Percentiles rank a stretch among this genome's conserved stretches.
phyloP scores from a whole-genome alignment of 306 rosid species.

The Begonia masoniana region DNA sequence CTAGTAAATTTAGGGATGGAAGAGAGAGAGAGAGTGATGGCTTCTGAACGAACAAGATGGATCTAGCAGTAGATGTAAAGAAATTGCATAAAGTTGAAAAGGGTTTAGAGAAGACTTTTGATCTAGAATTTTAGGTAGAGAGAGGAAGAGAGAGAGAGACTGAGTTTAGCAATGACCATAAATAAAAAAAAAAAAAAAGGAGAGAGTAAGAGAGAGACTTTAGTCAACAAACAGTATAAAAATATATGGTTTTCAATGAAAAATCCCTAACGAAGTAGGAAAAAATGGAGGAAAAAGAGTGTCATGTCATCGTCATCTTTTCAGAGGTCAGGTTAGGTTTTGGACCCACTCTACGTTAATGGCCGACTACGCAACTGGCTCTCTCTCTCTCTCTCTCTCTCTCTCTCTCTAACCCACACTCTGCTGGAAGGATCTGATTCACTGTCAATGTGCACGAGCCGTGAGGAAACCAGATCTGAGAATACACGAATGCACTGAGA shows the following conservation, averaged over 20 bases:
- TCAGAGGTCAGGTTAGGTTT: constrained; percentile 33
- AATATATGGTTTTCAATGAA: background rate
- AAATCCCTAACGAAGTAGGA: background rate
- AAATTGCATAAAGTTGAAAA: constrained; percentile 55
- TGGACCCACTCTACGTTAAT: constrained; percentile 50
- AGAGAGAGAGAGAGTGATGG: constrained; percentile 11
- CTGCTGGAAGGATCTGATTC: too few relatives aligned
- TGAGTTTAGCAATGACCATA: too few relatives aligned
- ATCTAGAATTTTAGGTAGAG: constrained; percentile 37
- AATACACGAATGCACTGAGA: too few relatives aligned
- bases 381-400: constrained; percentile 8
- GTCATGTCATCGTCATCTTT: constrained; percentile 33
- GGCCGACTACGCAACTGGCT: constrained; percentile 35
- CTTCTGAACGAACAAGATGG: constrained; percentile 31
- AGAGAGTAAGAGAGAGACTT: background rate
- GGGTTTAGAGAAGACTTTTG: constrained; percentile 31
- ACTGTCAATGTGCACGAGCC: constrained; percentile 3
- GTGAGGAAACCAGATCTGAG: constrained; percentile 21
- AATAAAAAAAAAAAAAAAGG: too few relatives aligned
- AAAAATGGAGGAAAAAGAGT: background rate
- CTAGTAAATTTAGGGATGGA: background rate
- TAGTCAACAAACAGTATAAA: background rate
- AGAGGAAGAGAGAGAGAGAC: background rate
- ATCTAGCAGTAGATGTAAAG: constrained; percentile 35
- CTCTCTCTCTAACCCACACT: constrained; percentile 1